Evolutionary conservation across 345 rosid genomes (phyloP).

Genomic region (Microcos paniculata): DNA sequence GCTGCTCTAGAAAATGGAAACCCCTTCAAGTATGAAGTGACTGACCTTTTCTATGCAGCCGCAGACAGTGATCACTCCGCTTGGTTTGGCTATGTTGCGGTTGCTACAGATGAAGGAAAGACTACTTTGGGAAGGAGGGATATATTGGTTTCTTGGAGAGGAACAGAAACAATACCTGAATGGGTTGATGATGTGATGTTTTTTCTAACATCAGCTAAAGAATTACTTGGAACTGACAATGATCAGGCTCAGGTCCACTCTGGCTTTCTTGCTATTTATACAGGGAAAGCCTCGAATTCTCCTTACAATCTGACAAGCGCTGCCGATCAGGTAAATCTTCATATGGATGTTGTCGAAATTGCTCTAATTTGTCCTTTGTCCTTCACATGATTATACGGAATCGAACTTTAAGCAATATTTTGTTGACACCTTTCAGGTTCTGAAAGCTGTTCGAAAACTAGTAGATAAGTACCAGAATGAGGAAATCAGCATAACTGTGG

Average conservation of each 20-base stretch:
- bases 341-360: no score
- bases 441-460: constrained; percentile 47
- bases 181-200: constrained; percentile 25
- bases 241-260: constrained; percentile 15
- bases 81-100: constrained; percentile 35
- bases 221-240: not conserved
- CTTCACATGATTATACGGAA: no score
- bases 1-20: constrained; percentile 34
- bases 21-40: constrained; percentile 41
- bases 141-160: constrained; percentile 49
- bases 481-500: constrained; percentile 62
- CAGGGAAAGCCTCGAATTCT: constrained; percentile 9
- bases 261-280: constrained; percentile 45
- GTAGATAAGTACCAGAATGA: constrained; percentile 53
- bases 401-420: no score
- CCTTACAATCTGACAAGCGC: constrained; percentile 39
- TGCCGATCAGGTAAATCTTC: constrained; percentile 36
- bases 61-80: not conserved
- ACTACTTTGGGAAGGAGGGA: constrained; percentile 43
- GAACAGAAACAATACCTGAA: constrained; percentile 20
- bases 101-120: constrained; percentile 46
- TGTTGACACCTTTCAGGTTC: constrained; percentile 21
- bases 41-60: constrained; percentile 36
- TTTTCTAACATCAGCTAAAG: not conserved
- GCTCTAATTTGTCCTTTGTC: no score